These are phyloP conservation scores for Colletotrichum endophyticum DNA, from an alignment of 2,329 filamentous ascomycete genomes.

Conservation along the genomic window DNA sequence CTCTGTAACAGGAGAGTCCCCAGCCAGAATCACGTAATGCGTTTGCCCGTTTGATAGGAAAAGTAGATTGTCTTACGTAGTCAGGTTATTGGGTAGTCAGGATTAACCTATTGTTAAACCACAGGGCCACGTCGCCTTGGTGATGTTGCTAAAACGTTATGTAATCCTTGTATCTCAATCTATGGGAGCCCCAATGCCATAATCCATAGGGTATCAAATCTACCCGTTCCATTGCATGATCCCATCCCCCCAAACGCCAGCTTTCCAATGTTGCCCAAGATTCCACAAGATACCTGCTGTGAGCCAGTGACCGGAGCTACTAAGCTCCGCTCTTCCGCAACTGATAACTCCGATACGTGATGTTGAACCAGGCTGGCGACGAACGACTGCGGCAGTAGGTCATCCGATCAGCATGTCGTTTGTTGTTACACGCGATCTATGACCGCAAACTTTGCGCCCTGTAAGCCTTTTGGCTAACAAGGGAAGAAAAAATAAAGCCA, in stretches of 20 bases:
- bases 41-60: background rate
- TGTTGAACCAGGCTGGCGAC: background rate
- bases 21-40: background rate
- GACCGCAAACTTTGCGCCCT: constrained; percentile 12
- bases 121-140: background rate
- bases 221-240: background rate
- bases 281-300: background rate
- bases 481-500: background rate
- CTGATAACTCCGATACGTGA: background rate
- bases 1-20: background rate
- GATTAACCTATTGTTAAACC: background rate
- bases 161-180: background rate
- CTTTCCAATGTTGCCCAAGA: background rate
- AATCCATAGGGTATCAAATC: background rate
- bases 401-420: background rate
- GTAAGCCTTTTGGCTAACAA: background rate
- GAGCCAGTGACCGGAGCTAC: background rate
- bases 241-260: background rate
- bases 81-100: background rate
- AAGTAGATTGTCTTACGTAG: background rate
- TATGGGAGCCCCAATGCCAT: background rate
- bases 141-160: background rate
- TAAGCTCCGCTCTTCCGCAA: background rate
- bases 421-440: constrained; percentile 11
- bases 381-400: background rate